Evolutionary conservation across 164 flowering plant genomes (phyloP).

Genomic region (Vitis cinerea): DNA sequence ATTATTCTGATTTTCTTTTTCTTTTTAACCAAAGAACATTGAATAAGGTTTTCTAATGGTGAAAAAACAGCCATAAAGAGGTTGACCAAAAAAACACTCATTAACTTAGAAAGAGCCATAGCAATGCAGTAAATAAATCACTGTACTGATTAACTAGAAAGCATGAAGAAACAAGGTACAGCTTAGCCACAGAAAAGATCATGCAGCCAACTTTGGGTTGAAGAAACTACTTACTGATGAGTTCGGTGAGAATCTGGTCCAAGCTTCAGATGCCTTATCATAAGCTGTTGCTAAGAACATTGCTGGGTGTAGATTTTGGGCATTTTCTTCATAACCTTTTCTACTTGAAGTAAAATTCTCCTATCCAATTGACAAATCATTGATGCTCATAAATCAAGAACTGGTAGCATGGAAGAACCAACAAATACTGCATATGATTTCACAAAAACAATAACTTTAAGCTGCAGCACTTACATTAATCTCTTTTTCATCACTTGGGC

Average conservation of each 20-base stretch:
- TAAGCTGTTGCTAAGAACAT: constrained; percentile 88
- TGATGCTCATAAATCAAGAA: too few species aligned
- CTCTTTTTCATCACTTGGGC: constrained; percentile 55
- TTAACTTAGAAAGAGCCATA: neutral
- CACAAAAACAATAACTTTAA: neutral
- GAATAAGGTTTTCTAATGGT: too few species aligned
- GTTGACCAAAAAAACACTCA: neutral
- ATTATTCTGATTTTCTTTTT: too few species aligned
- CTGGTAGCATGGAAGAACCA: too few species aligned
- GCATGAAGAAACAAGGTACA: neutral
- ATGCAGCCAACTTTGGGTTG: neutral
- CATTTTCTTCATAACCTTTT: constrained; percentile 45
- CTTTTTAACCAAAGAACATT: too few species aligned
- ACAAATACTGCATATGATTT: too few species aligned
- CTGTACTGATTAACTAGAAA: neutral
- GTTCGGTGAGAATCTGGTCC: constrained; percentile 76
- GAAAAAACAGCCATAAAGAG: neutral
- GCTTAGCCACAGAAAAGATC: neutral
- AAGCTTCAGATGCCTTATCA: constrained; percentile 91
- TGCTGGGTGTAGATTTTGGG: constrained; percentile 40
- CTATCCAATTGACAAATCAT: constrained; percentile 25
- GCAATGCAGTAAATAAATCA: neutral
- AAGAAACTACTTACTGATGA: constrained; percentile 46
- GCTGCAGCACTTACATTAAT: constrained; percentile 54
- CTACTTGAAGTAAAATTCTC: constrained; percentile 63